Evolutionary conservation across 2,329 filamentous ascomycete genomes (phyloP), one percentile per base, ranked within the genome.

Genomic region (Tolypocladium paradoxum): DNA sequence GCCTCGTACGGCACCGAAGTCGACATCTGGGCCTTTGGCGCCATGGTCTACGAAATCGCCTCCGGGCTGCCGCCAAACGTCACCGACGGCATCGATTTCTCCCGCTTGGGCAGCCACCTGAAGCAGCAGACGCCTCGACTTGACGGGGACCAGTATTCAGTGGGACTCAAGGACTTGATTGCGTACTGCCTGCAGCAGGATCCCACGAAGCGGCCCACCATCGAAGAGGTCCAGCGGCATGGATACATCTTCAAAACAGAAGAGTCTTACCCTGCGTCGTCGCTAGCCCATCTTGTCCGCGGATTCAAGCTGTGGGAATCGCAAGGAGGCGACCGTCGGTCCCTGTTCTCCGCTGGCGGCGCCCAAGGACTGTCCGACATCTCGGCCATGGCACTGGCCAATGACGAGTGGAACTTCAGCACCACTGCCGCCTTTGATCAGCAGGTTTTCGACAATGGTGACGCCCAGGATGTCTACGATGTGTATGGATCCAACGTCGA

Each of bases 1-100:
- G 75, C 78, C 11, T 81, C 82, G 6, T 87, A 87, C 64, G 84
- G 84, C 54, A 85, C 82, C 16, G 84, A 86, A 62, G 82, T 87
- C 45, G 88, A 93, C 61, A 90, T 91, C 50, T 93, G 89, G 88
- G 87, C 88, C 2, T 90, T 89, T 64, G 89, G 88, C 2, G 87
- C 87, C 56, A 87, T 90, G 66, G 76, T 90, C 2, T 90, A 82
- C 61, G 88, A 93, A 67, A 88, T 92, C 67, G 87, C 88, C 1
- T 89, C 85, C 4, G 88, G 88, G 1, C 72, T 84, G 20, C 87
- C 88, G 2, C 88, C 88, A 0, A 87, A 87, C 58, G 82, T 81
- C 43, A 73, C 73, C 45, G 75, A 81, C 48, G 79, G 74, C 56
- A 69, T 71, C 58, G 65, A 70, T 55, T 64, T 70, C 50, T 71